Conservation (phyloP, 768 basidiomycete species). For the Tephrocybe sp. region DNA sequence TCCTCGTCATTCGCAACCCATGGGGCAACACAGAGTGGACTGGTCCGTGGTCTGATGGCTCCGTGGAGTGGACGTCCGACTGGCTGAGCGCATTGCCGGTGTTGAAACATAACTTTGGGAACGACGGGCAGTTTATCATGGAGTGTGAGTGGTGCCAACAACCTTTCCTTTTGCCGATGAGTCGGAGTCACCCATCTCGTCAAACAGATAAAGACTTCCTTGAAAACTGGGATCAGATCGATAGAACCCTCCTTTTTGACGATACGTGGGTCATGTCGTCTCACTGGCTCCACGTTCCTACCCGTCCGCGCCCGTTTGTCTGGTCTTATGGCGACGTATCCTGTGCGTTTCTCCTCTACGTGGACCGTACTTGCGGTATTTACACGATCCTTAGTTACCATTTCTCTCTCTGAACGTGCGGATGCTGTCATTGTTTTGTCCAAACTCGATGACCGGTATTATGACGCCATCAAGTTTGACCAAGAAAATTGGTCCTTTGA, state of each 20-base stretch:
- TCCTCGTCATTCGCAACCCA: slow-evolving; percentile 51
- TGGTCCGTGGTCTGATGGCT: slow-evolving; percentile 53
- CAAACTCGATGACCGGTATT: slow-evolving; percentile 35
- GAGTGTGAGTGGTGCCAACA: slow-evolving; percentile 33
- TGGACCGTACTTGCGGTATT: neutral
- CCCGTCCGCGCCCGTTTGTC: slow-evolving; percentile 24
- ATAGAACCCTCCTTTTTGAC: slow-evolving; percentile 39
- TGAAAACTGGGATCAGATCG: slow-evolving; percentile 37
- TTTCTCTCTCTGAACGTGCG: slow-evolving; percentile 26
- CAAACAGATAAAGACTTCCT: slow-evolving; percentile 34
- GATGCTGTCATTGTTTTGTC: slow-evolving; percentile 36
- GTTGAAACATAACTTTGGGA: slow-evolving; percentile 46
- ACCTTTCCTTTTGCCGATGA: neutral
- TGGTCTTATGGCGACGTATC: slow-evolving; percentile 43
- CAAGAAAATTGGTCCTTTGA: slow-evolving; percentile 29
- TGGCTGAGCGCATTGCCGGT: slow-evolving; percentile 42
- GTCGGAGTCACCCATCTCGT: neutral
- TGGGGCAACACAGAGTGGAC: slow-evolving; percentile 52
- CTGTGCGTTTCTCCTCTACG: slow-evolving; percentile 20
- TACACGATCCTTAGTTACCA: slow-evolving; percentile 26
- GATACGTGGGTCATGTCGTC: slow-evolving; percentile 37
- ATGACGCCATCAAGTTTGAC: slow-evolving; percentile 25
- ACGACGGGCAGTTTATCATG: slow-evolving; percentile 58
- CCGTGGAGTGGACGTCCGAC: slow-evolving; percentile 54
- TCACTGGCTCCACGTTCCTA: slow-evolving; percentile 37